Conservation (phyloP, 192 early-diverging fungal genomes). For the Coemansia sp. region DNA sequence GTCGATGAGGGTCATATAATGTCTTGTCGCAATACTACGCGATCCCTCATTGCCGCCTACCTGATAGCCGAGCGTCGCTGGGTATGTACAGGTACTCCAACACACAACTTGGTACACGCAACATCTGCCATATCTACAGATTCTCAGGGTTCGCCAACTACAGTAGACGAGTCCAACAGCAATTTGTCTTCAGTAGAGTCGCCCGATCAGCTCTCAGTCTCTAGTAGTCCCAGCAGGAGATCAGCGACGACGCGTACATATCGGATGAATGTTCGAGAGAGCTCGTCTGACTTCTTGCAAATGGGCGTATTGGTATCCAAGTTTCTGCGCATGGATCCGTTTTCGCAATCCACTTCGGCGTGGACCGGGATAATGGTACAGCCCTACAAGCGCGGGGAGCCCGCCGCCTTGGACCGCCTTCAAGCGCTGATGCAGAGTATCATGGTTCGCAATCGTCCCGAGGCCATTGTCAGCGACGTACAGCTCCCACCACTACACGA, state of each 20-base stretch:
- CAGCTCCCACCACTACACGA: constrained; percentile 69
- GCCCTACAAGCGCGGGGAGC: constrained; percentile 60
- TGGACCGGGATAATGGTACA: constrained; percentile 61
- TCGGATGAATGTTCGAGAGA: constrained; percentile 27
- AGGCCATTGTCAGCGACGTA: constrained; percentile 63
- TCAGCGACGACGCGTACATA: constrained; percentile 12
- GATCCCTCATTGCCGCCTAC: constrained; percentile 60
- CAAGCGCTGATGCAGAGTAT: constrained; percentile 65
- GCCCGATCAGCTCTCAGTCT: too few species aligned
- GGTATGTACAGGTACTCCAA: constrained; percentile 78
- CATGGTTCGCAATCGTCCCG: constrained; percentile 73
- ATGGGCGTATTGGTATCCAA: constrained; percentile 63
- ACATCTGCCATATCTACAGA: constrained; percentile 33
- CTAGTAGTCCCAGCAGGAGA: not conserved
- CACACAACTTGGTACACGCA: constrained; percentile 65
- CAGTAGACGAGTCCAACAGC: not conserved
- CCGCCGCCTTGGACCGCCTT: constrained; percentile 58
- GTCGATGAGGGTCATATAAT: constrained; percentile 85
- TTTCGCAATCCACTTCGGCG: constrained; percentile 45
- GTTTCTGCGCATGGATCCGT: constrained; percentile 70
- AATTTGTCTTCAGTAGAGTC: constrained; percentile 4
- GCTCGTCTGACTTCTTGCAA: constrained; percentile 52
- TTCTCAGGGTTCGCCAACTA: not conserved
- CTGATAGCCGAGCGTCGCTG: constrained; percentile 66
- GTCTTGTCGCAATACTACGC: constrained; percentile 56